Conservation (phyloP, 2,329 filamentous ascomycete species). For the Aureobasidium mangrovei region DNA sequence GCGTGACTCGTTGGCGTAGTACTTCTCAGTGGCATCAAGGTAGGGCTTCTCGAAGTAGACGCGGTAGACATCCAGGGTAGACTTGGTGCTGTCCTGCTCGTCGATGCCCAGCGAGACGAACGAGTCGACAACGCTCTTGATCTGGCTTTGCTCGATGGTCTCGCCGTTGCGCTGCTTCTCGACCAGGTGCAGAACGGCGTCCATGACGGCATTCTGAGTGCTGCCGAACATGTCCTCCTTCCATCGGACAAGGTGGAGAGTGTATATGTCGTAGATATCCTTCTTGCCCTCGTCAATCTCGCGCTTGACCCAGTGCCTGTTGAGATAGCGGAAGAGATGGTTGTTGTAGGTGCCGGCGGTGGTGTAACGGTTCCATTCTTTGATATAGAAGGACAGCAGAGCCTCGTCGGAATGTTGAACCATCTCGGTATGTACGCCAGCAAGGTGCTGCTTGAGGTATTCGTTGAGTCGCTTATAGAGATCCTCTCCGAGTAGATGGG, state of each 20-base stretch:
- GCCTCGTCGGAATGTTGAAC: constrained; percentile 81
- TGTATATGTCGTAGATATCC: constrained; percentile 96
- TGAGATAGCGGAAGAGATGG: constrained; percentile 91
- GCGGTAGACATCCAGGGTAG: constrained; percentile 89
- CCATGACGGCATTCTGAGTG: constrained; percentile 85
- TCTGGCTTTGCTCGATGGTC: constrained; percentile 93
- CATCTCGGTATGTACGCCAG: constrained; percentile 61
- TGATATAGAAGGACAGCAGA: constrained; percentile 84
- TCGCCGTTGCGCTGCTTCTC: constrained; percentile 97
- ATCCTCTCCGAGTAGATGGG: constrained; percentile 90
- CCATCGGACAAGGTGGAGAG: constrained; percentile 91
- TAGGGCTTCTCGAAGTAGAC: constrained; percentile 90
- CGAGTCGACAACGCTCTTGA: constrained; percentile 93
- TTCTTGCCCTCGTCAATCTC: constrained; percentile 99
- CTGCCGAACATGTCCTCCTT: constrained; percentile 79
- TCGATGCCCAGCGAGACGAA: constrained; percentile 91
- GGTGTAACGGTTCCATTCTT: constrained; percentile 93
- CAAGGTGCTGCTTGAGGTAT: constrained; percentile 73
- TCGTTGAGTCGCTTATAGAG: constrained; percentile 84
- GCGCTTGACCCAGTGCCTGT: constrained; percentile 96
- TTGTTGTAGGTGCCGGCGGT: constrained; percentile 95
- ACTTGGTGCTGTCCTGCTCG: constrained; percentile 85
- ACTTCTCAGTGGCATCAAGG: constrained; percentile 70
- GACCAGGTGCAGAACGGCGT: constrained; percentile 84
- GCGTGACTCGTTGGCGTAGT: constrained; percentile 87